Percentiles rank a stretch among this genome's conserved stretches.
Evolutionary conservation across 768 basidiomycete species (phyloP).

Genomic region (Auriscalpium vulgare): DNA sequence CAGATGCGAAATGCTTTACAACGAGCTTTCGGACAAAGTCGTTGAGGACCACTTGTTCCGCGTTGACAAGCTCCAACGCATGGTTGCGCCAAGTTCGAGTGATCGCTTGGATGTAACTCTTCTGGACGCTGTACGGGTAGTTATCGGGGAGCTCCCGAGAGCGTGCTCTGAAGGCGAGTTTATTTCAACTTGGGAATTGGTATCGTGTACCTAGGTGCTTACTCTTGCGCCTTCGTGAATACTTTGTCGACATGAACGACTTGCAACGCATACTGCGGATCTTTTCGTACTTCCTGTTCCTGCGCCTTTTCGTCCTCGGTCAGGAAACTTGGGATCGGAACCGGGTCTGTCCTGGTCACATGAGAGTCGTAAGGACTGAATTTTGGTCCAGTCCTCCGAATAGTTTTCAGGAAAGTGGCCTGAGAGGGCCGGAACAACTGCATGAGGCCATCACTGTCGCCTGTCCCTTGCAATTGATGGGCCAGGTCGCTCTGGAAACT

Average conservation of each 20-base stretch:
- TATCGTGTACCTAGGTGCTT: conserved; percentile 25
- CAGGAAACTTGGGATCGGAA: conserved; percentile 24
- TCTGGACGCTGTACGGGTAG: conserved; percentile 4
- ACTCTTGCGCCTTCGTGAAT: conserved; percentile 24
- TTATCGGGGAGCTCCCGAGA: no score
- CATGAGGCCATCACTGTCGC: conserved; percentile 39
- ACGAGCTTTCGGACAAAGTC: conserved; percentile 10
- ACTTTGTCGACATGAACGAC: conserved; percentile 42
- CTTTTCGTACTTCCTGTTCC: conserved; percentile 2
- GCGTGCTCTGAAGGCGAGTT: conserved; percentile 32
- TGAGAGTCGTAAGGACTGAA: no score
- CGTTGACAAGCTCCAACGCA: conserved; percentile 12
- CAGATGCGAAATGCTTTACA: conserved; percentile 10
- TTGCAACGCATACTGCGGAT: conserved; percentile 12
- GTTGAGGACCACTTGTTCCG: conserved; percentile 7
- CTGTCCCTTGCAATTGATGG: conserved; percentile 39
- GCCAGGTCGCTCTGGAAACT: conserved; percentile 36
- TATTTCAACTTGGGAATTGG: not conserved
- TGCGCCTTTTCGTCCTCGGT: conserved; percentile 28
- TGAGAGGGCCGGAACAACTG: conserved; percentile 43
- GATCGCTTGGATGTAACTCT: conserved; percentile 8
- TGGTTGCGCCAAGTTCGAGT: conserved; percentile 10
- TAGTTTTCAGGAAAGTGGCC: conserved; percentile 33
- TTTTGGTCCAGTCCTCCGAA: conserved; percentile 19
- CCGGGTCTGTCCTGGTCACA: conserved; percentile 20